Base-by-base conservation (phyloP, 2,329 filamentous ascomycete species). In the Cryphonectria nitschkei region DNA sequence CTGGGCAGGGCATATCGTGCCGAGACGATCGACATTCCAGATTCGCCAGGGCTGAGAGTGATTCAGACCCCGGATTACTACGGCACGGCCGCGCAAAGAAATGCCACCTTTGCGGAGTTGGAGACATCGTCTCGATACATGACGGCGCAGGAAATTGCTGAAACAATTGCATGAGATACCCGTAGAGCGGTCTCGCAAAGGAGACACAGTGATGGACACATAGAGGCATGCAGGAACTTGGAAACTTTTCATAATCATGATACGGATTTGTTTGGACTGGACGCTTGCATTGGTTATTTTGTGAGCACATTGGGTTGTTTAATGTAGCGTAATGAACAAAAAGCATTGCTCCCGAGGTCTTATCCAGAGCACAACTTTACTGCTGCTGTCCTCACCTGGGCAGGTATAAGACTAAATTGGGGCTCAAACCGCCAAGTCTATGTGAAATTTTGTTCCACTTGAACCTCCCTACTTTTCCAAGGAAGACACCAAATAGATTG, bases 1-100 rank as follows among this genome's bases (percentile, higher is more conserved):
- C 68, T 75, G 52, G 74, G 74, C 13, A 37, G 73, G 46, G 73
- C 73, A 7, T 75, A 75, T 39, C 70, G 74, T 32, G 68, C 73
- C 16, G 46, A 54, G 46, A 75, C 71, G 1, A 68, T 73, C 14
- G 68, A 66, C n/a, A 74, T 75, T 16, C 60, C 67, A 34, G 60
- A 67, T 7, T 64, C 69, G 14, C 69, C 68, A 19, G 74, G 73
- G 2, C 14, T 26, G 1, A 65, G 72, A 62, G 52, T 66, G 37
- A 72, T 74, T 8, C 65, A 67, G 13, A 75, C 72, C 14, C n/a
- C 73, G 2, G 68, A 74, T 16, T 73, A 74, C 26, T 72, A 73
- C 11, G 74, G 74, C 58, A 74, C 73, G 5, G 70, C 50, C 16
- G 74, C 50, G 3, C 75, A 75, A 71, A 68, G 72, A 66, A 72